phyloP scores from a whole-genome alignment of 768 basidiomycete species.

The Gymnopilus junonius region DNA sequence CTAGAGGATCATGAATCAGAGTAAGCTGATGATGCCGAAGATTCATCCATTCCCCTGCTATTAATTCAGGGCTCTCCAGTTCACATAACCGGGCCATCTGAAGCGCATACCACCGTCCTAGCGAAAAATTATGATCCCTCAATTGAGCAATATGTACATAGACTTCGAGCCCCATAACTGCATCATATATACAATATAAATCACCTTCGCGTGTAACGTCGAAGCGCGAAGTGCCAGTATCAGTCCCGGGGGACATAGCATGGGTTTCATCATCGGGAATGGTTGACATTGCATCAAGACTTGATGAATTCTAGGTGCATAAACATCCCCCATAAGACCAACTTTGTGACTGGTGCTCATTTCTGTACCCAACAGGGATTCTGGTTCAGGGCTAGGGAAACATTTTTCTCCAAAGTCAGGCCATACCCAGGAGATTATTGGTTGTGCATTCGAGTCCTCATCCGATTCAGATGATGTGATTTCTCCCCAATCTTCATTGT shows the following conservation, averaged over 20 bases:
- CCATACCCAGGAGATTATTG: neutral
- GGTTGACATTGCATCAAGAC: too few relatives aligned
- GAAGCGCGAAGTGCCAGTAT: neutral
- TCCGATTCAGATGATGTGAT: neutral
- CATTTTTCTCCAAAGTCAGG: too few relatives aligned
- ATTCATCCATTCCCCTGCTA: neutral
- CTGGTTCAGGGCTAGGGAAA: too few relatives aligned
- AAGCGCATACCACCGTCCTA: slow-evolving; percentile 13
- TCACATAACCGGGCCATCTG: neutral
- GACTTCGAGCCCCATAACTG: neutral
- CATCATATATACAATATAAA: neutral
- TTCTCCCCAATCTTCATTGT: neutral
- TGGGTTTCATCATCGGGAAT: slow-evolving; percentile 1
- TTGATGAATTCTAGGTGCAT: too few relatives aligned
- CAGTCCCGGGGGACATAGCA: neutral
- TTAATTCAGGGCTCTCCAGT: neutral
- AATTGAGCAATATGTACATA: neutral
- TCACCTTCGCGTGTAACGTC: neutral
- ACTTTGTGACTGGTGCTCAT: too few relatives aligned
- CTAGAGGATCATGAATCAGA: neutral
- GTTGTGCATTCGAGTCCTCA: neutral
- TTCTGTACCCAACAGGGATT: too few relatives aligned
- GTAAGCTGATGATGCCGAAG: neutral
- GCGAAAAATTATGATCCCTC: slow-evolving; percentile 2
- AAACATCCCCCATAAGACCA: too few relatives aligned